Evolutionary conservation across 2,329 filamentous ascomycete species (phyloP).

Genomic region (Verticillium tricorpus): DNA sequence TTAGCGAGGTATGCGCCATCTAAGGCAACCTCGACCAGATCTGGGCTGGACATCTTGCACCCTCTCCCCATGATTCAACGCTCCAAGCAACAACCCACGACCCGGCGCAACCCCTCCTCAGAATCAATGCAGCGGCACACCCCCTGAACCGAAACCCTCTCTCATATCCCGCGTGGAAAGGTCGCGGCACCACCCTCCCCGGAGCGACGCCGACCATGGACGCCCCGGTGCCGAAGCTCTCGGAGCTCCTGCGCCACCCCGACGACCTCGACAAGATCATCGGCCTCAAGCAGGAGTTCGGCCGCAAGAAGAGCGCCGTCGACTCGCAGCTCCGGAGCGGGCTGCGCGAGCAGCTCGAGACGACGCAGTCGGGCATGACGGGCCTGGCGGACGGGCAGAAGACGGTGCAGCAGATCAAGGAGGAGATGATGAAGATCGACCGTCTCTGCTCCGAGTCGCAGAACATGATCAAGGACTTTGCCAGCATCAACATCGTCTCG

Average conservation of each 20-base stretch:
- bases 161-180: not conserved
- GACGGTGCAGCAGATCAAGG: conserved; percentile 87
- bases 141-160: not conserved
- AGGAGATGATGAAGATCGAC: conserved; percentile 98
- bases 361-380: conserved; percentile 88
- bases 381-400: conserved; percentile 87
- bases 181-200: not conserved
- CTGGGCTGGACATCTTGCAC: not conserved
- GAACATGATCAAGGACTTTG: conserved; percentile 95
- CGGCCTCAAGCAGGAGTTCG: conserved; percentile 85
- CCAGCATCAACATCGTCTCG: conserved; percentile 84
- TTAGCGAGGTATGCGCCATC: not conserved
- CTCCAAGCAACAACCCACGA: not conserved
- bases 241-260: conserved; percentile 88
- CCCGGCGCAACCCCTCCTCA: not conserved
- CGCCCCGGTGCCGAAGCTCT: conserved; percentile 71
- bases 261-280: conserved; percentile 97
- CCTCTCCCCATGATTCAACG: not conserved
- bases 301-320: conserved; percentile 86
- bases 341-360: conserved; percentile 86
- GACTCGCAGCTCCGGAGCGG: conserved; percentile 87
- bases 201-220: conserved; percentile 43
- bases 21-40: not conserved
- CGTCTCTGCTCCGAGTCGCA: conserved; percentile 95
- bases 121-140: not conserved